Conservation (phyloP, 139 green algal genomes). For the Tetraselmis chui region DNA sequence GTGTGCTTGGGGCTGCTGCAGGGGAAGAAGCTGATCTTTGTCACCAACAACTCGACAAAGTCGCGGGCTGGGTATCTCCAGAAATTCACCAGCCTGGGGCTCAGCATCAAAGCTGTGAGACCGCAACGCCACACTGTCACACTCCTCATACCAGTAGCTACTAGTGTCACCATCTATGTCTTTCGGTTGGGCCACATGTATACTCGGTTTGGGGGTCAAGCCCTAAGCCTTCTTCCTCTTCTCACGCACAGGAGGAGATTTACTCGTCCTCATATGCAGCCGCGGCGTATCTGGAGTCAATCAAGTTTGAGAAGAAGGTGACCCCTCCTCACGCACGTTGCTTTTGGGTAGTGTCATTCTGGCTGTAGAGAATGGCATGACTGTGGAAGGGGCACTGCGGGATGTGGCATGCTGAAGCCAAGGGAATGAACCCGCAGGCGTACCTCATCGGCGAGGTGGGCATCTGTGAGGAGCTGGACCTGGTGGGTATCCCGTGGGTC, state of each 20-base stretch:
- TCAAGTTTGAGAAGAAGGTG: slow-evolving; percentile 97
- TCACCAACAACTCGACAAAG: slow-evolving; percentile 99
- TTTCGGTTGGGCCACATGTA: no score
- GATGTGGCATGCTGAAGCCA: no score
- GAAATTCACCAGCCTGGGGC: slow-evolving; percentile 91
- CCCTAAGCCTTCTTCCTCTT: background rate
- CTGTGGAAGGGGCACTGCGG: no score
- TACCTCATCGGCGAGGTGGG: slow-evolving; percentile 85
- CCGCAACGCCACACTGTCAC: no score
- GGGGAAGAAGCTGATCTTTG: slow-evolving; percentile 97
- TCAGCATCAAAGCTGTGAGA: slow-evolving; percentile 75
- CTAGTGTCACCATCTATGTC: no score
- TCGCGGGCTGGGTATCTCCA: slow-evolving; percentile 84
- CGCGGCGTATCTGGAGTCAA: slow-evolving; percentile 91
- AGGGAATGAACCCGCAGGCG: no score
- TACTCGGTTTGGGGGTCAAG: no score
- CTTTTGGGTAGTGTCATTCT: no score
- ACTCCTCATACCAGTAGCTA: no score
- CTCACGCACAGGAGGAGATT: slow-evolving; percentile 85
- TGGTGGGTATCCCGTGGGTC: slow-evolving; percentile 85
- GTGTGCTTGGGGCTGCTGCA: slow-evolving; percentile 30
- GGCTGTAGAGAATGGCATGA: no score
- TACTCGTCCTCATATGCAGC: slow-evolving; percentile 98
- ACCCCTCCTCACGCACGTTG: background rate
- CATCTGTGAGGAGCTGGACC: slow-evolving; percentile 92